Evolutionary conservation across 2,329 filamentous ascomycete genomes (phyloP).

Genomic region (Alternaria ethzedia): DNA sequence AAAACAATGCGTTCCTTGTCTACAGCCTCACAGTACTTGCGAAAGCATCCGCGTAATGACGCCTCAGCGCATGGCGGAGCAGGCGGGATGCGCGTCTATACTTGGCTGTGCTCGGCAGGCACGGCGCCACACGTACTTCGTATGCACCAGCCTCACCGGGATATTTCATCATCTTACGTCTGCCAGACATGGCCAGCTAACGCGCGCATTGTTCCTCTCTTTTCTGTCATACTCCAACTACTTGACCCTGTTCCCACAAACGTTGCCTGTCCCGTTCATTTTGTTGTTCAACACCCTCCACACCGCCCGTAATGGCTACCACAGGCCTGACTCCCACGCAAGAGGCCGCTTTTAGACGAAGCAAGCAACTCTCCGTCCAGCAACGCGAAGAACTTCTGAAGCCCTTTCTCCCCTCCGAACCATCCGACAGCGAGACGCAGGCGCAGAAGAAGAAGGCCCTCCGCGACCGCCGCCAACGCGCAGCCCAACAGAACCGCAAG

Average conservation of each 20-base stretch:
- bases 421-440: constrained; percentile 31
- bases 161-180: constrained; percentile 28
- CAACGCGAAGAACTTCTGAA: constrained; percentile 61
- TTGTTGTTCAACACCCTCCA: constrained; percentile 5
- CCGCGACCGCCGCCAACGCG: constrained; percentile 19
- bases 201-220: constrained; percentile 10
- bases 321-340: constrained; percentile 42
- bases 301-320: constrained; percentile 37
- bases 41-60: constrained; percentile 41
- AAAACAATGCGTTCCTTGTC: not conserved
- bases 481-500: constrained; percentile 20
- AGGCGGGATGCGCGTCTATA: constrained; percentile 23
- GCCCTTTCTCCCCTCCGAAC: constrained; percentile 59
- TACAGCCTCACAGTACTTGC: constrained; percentile 23
- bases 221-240: not conserved
- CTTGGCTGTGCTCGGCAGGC: constrained; percentile 31
- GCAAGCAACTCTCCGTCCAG: constrained; percentile 49
- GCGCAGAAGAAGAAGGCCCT: constrained; percentile 16
- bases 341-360: constrained; percentile 42
- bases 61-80: constrained; percentile 41
- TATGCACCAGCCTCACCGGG: constrained; percentile 38
- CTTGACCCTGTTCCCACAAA: not conserved
- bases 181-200: constrained; percentile 15
- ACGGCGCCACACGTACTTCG: constrained; percentile 35
- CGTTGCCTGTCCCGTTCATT: not conserved